Conservation (phyloP, 169 alveolate genomes). For the Toxoplasma gondii region DNA sequence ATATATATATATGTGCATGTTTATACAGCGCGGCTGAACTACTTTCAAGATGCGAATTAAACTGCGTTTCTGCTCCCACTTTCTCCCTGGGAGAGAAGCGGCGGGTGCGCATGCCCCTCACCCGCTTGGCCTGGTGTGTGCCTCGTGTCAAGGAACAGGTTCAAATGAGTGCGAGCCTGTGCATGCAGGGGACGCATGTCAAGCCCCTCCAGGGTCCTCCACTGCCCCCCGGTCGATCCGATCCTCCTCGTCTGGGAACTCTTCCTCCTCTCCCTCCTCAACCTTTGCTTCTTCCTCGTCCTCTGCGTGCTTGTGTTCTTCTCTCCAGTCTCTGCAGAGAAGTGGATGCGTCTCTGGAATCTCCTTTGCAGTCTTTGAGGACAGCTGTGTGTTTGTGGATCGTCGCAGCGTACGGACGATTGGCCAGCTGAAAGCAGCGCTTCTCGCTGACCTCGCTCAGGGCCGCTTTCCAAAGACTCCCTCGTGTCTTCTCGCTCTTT, state of each 20-base stretch:
- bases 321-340: neutral
- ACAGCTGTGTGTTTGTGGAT: conserved; percentile 36
- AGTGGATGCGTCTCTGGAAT: neutral
- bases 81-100: neutral
- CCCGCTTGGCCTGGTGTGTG: neutral
- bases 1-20: no score
- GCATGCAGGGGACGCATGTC: neutral
- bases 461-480: neutral
- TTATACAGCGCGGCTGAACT: no score
- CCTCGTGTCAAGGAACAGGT: neutral
- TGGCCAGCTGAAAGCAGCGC: conserved; percentile 30
- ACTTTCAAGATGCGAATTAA: neutral
- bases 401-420: neutral
- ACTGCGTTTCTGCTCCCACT: neutral
- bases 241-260: neutral
- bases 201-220: neutral
- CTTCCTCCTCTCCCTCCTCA: neutral
- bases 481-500: neutral
- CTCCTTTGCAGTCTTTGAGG: neutral
- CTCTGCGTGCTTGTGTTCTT: neutral
- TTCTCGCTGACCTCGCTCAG: neutral
- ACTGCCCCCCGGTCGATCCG: neutral
- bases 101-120: neutral
- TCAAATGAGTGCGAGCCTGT: neutral
- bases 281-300: neutral